phyloP scores from a whole-genome alignment of 208 protist genomes.

The Naegleria lovaniensis region DNA sequence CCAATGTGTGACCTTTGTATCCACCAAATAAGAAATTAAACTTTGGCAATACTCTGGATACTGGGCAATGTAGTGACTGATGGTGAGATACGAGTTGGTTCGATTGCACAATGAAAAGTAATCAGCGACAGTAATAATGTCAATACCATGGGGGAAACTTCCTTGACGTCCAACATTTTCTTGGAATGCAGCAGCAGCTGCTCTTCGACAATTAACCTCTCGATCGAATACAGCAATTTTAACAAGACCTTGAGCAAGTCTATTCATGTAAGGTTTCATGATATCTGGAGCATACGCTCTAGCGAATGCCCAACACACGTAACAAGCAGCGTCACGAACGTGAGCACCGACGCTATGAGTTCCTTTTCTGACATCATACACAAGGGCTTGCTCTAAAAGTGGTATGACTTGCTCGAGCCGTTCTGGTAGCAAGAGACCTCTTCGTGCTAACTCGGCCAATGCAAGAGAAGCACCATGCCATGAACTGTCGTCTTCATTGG shows the following conservation, averaged over 20 bases:
- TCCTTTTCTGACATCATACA: slow-evolving; percentile 86
- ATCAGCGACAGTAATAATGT: slow-evolving; percentile 86
- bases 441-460: slow-evolving; percentile 87
- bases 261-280: slow-evolving; percentile 66
- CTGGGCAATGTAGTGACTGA: slow-evolving; percentile 61
- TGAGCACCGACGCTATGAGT: slow-evolving; percentile 88
- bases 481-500: slow-evolving; percentile 54
- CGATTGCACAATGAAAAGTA: slow-evolving; percentile 88
- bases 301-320: slow-evolving; percentile 95
- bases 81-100: slow-evolving; percentile 71
- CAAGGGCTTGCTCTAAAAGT: slow-evolving; percentile 65
- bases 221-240: slow-evolving; percentile 75
- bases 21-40: slow-evolving; percentile 77
- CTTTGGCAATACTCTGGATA: slow-evolving; percentile 63
- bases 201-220: slow-evolving; percentile 79
- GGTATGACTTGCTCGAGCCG: slow-evolving; percentile 64
- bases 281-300: slow-evolving; percentile 85
- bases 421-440: slow-evolving; percentile 78
- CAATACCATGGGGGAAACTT: slow-evolving; percentile 92
- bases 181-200: slow-evolving; percentile 81
- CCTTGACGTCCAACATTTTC: slow-evolving; percentile 80
- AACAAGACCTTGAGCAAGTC: slow-evolving; percentile 64
- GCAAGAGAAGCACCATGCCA: slow-evolving; percentile 93
- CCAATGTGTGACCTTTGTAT: slow-evolving; percentile 76
- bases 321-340: slow-evolving; percentile 96